A percentile compares a stretch with the other conserved stretches of the same genome.
phyloP scores from a whole-genome alignment of 345 rosid species.

The Tarenaya hassleriana region DNA sequence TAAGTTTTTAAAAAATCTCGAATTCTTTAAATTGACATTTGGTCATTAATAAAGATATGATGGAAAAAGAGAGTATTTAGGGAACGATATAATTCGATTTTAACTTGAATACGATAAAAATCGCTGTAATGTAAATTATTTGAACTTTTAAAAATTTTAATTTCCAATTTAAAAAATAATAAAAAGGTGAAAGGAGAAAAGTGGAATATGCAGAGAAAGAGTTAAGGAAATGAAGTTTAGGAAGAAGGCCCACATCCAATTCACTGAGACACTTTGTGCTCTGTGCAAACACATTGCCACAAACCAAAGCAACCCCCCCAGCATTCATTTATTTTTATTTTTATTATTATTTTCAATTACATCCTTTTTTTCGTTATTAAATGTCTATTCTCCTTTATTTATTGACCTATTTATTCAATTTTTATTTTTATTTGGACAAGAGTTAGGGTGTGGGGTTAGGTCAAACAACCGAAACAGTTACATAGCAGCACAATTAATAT shows the following conservation, averaged over 20 bases:
- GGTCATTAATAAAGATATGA: too few relatives aligned
- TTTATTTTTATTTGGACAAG: neutral
- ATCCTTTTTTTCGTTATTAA: slow-evolving; percentile 18
- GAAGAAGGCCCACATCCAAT: slow-evolving; percentile 33
- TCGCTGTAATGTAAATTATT: neutral
- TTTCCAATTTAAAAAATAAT: slow-evolving; percentile 10
- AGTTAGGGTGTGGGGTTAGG: slow-evolving; percentile 24
- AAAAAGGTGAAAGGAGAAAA: neutral
- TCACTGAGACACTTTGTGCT: slow-evolving; percentile 40
- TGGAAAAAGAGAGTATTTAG: too few relatives aligned
- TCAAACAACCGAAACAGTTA: slow-evolving; percentile 18
- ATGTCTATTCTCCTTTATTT: slow-evolving; percentile 15
- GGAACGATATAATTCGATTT: too few relatives aligned
- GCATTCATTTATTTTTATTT: too few relatives aligned
- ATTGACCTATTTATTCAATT: neutral
- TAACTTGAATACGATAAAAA: neutral
- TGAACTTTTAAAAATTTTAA: neutral
- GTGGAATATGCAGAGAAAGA: slow-evolving; percentile 20
- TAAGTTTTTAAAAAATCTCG: too few relatives aligned
- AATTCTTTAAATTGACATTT: too few relatives aligned
- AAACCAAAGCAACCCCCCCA: slow-evolving; percentile 27
- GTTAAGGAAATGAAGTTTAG: slow-evolving; percentile 27
- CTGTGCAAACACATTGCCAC: slow-evolving; percentile 37
- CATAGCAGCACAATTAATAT: slow-evolving; percentile 15
- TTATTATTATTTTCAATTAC: slow-evolving; percentile 31